Base-by-base conservation (phyloP, 306 rosid species). In the Cicer cuneatum region DNA sequence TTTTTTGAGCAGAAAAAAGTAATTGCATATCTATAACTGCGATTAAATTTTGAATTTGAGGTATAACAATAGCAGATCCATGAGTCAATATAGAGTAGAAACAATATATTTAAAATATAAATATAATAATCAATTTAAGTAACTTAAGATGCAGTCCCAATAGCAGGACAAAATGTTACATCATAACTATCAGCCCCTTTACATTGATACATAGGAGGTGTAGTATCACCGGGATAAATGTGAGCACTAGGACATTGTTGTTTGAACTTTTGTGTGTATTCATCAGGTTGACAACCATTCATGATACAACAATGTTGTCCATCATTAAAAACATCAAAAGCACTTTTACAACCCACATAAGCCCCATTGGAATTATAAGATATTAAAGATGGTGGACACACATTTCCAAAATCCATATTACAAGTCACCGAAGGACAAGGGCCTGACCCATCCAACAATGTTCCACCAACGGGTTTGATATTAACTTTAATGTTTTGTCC, bases 341-440 rank as follows among this genome's bases (percentile, higher is more conserved):
- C 57, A 19, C 78, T 83, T 2, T 83, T 38, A 15, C 84, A 81
- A 0, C 87, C 84, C n/a, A 81, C 83, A 37, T 62, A 83, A 0
- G 0, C 1, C 0, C 83, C 76, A 12, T 10, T 15, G 1, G 14
- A 37, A 52, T 81, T 72, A 2, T 0, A 1, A 1, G 78, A 66
- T 15, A 78, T 38, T 37, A 83, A 72, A 7, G 1, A 0, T 0
- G 56, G 2, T 2, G 83, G 87, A 24, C 84, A 83, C 14, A 81
- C 76, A 15, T 60, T 61, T 1, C 14, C 5, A 16, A 81, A 8
- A 15, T 75, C 57, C 8, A 1, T 42, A 4, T 59, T 8, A 40
- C 87, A 81, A 0, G 69, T 82, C 1, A 81, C 87, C 3, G 49
- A 14, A 0, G 80, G 89, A 38, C 84, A 86, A 0, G 75, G 68